Conservation (phyloP, 139 green algal genomes). For the Chlamydomonas incerta region DNA sequence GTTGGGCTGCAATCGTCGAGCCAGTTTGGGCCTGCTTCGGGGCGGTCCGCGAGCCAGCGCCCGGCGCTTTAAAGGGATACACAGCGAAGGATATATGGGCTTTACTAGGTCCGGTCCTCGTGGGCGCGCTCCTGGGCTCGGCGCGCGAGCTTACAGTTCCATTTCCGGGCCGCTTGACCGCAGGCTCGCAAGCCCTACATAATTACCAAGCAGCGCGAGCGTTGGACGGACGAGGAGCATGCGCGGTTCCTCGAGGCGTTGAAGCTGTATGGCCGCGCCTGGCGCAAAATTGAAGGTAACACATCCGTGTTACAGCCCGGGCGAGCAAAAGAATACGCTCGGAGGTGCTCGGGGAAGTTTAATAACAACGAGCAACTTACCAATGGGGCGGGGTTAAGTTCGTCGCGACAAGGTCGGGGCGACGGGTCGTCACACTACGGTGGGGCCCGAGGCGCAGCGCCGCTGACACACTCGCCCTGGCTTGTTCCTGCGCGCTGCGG, state of each 20-base stretch:
- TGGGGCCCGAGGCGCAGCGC: no score
- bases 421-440: no score
- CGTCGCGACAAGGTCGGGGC: no score
- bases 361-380: no score
- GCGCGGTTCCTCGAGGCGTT: conserved; percentile 90
- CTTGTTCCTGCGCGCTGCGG: no score
- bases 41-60: neutral
- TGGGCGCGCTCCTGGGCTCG: no score
- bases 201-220: conserved; percentile 83
- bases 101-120: no score
- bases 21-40: neutral
- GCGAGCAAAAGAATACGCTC: no score
- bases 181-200: conserved; percentile 84
- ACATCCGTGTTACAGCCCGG: no score
- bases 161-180: neutral
- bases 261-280: conserved; percentile 73
- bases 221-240: conserved; percentile 95
- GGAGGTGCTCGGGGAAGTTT: no score
- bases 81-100: neutral
- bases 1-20: neutral
- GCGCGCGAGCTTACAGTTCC: neutral
- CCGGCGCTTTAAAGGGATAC: neutral
- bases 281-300: conserved; percentile 67
- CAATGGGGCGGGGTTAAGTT: no score
- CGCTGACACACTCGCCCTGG: no score